These are phyloP conservation scores for Talaromyces sp. DNA, from an alignment of 2,329 filamentous ascomycete species.

Conservation along the genomic window DNA sequence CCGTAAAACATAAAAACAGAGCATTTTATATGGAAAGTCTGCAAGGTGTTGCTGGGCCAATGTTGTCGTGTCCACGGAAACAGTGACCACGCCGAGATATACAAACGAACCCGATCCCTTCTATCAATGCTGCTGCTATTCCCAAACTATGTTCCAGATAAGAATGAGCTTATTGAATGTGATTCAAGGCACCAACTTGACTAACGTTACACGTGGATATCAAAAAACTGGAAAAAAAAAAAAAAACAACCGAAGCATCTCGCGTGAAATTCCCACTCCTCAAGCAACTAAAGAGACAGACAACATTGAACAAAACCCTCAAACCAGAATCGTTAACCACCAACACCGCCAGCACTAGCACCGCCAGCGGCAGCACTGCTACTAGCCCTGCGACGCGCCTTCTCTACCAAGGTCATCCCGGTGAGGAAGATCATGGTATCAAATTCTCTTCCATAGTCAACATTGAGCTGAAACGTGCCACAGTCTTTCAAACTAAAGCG, in stretches of 20 bases:
- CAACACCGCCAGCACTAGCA: neutral
- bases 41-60: no score
- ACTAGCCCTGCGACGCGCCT: conserved; percentile 1
- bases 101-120: neutral
- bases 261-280: neutral
- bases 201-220: neutral
- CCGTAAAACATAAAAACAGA: neutral
- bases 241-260: neutral
- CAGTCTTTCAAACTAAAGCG: conserved; percentile 2
- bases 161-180: neutral
- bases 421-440: conserved; percentile 6
- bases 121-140: no score
- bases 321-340: neutral
- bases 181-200: neutral
- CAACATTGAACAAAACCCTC: neutral
- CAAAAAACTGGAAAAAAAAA: neutral
- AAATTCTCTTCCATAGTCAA: conserved; percentile 12
- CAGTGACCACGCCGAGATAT: neutral
- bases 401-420: conserved; percentile 6
- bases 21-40: neutral
- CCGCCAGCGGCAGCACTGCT: neutral
- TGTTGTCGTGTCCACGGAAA: neutral
- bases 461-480: conserved; percentile 13
- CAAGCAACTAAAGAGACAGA: no score
- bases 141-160: neutral